phyloP scores from a whole-genome alignment of 441 rosid species.

The Gossypium schwendimanii region DNA sequence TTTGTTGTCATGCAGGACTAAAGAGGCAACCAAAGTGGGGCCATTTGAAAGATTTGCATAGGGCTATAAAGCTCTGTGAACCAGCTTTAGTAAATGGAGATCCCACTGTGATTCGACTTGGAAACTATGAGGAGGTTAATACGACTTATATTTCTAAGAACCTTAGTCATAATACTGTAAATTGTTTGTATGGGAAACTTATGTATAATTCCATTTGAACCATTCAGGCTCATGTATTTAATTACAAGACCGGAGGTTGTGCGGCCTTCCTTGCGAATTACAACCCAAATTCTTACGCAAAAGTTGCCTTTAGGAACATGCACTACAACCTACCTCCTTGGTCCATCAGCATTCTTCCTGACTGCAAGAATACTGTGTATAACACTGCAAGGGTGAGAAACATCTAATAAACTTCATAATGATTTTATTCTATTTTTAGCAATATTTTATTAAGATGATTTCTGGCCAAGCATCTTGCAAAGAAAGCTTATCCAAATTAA shows the following conservation, averaged over 20 bases:
- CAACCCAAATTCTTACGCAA: slow-evolving; percentile 51
- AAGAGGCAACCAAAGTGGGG: slow-evolving; percentile 95
- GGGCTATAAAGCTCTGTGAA: slow-evolving; percentile 81
- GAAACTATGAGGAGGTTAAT: slow-evolving; percentile 74
- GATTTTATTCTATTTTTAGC: background rate
- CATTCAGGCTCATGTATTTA: slow-evolving; percentile 80
- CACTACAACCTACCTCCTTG: slow-evolving; percentile 95
- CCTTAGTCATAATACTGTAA: background rate
- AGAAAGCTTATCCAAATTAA: background rate
- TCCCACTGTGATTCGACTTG: slow-evolving; percentile 58
- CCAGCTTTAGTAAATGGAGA: slow-evolving; percentile 70
- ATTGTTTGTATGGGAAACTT: background rate
- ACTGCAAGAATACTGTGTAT: slow-evolving; percentile 93
- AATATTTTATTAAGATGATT: background rate
- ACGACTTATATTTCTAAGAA: background rate
- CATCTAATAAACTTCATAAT: background rate
- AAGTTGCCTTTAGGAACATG: slow-evolving; percentile 61
- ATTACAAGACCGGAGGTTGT: slow-evolving; percentile 67
- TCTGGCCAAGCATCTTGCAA: background rate
- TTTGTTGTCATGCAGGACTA: slow-evolving; percentile 43
- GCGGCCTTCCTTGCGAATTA: slow-evolving; percentile 92
- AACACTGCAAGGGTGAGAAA: slow-evolving; percentile 87
- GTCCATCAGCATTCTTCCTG: slow-evolving; percentile 97
- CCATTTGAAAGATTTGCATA: slow-evolving; percentile 89
- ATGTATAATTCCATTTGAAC: slow-evolving; percentile 4